A percentile compares a stretch with the other conserved stretches of the same genome.
phyloP scores from a whole-genome alignment of 2,329 filamentous ascomycete species.

The Hypocrella siamensis region DNA sequence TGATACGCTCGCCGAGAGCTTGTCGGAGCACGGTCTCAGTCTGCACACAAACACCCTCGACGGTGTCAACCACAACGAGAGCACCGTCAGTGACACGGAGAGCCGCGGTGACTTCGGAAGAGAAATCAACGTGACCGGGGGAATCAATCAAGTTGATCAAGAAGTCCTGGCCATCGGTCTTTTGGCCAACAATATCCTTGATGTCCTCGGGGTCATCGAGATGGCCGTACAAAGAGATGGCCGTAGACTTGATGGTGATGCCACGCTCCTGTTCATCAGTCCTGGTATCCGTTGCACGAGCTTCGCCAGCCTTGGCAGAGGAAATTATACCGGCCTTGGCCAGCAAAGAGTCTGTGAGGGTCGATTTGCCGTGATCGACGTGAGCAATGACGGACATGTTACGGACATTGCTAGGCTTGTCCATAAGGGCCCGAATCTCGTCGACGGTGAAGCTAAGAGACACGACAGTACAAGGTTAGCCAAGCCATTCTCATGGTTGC shows the following conservation, averaged over 20 bases:
- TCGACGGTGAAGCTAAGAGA: constrained; percentile 86
- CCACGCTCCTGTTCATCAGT: constrained; percentile 97
- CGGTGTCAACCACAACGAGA: constrained; percentile 98
- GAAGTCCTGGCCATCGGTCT: constrained; percentile 88
- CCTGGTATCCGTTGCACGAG: constrained; percentile 92
- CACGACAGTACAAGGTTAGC: constrained; percentile 7
- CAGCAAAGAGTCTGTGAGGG: constrained; percentile 96
- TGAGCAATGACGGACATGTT: constrained; percentile 99
- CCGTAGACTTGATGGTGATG: constrained; percentile 99
- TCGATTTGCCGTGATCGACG: constrained; percentile 99
- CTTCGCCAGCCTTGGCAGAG: constrained; percentile 89
- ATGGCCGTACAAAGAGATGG: constrained; percentile 92
- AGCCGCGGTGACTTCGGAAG: constrained; percentile 96
- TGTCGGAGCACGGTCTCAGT: constrained; percentile 99
- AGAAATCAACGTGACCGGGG: constrained; percentile 99
- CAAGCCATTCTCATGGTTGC: background rate
- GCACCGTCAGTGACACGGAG: constrained; percentile 99
- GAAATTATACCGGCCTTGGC: constrained; percentile 99
- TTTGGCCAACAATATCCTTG: constrained; percentile 83
- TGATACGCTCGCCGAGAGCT: constrained; percentile 98
- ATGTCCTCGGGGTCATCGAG: constrained; percentile 71
- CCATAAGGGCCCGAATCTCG: constrained; percentile 67
- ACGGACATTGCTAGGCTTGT: constrained; percentile 61
- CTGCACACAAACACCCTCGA: constrained; percentile 99
- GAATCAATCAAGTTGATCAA: constrained; percentile 99